Percentiles rank a stretch among this genome's conserved stretches.
Conservation (phyloP, 305 asterid species). For the Solanum chacoense region DNA sequence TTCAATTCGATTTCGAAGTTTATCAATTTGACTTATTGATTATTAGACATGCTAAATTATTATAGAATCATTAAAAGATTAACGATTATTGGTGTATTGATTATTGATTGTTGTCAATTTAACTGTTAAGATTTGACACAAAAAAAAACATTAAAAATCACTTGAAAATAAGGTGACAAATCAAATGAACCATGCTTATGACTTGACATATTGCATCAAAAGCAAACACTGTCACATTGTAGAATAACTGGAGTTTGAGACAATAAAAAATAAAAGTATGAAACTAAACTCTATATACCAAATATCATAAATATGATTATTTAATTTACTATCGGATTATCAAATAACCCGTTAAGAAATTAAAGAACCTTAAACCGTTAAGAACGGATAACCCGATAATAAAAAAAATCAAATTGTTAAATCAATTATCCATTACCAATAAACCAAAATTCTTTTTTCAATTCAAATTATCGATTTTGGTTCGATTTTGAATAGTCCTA, state of each 20-base stretch:
- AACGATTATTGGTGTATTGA: not conserved
- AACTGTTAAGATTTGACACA: not conserved
- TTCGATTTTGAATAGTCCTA: not conserved
- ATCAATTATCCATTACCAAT: not conserved
- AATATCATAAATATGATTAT: too few relatives aligned
- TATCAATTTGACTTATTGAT: too few relatives aligned
- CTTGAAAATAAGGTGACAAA: not conserved
- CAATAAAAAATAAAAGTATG: not conserved
- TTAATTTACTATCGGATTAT: not conserved
- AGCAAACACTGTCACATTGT: not conserved
- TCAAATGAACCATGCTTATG: too few relatives aligned
- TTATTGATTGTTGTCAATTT: not conserved
- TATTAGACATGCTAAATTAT: too few relatives aligned
- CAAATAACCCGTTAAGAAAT: not conserved
- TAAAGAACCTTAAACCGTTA: too few relatives aligned
- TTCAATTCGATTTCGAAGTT: too few relatives aligned
- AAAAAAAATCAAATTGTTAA: too few relatives aligned
- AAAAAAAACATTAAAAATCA: not conserved
- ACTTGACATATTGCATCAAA: not conserved
- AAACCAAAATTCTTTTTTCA: not conserved
- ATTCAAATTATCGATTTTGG: not conserved
- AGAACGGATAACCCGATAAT: not conserved
- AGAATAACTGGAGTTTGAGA: not conserved
- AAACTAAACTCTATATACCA: not conserved
- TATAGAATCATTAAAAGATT: too few relatives aligned